These are phyloP conservation scores for grape (Vitis vinifera) DNA, from an alignment of 164 flowering plant species.

Conservation along the genomic window DNA sequence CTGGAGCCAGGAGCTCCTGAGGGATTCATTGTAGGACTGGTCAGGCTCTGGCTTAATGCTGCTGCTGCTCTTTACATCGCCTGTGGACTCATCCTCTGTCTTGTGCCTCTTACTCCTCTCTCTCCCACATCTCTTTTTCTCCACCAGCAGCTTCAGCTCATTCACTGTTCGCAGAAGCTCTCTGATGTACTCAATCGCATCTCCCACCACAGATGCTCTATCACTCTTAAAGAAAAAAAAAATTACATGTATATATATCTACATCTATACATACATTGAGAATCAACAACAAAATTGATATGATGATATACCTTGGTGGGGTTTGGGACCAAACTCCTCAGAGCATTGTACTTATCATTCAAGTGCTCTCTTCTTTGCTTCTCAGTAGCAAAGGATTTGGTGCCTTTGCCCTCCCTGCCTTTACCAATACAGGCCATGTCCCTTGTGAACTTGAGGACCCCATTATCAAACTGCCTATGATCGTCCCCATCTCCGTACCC, in stretches of 20 bases:
- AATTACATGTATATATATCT: not conserved
- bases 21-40: conserved; percentile 45
- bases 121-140: conserved; percentile 64
- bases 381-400: conserved; percentile 70
- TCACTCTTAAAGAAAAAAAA: conserved; percentile 41
- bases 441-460: conserved; percentile 58
- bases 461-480: conserved; percentile 35
- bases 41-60: conserved; percentile 39
- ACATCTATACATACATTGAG: not conserved
- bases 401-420: conserved; percentile 33
- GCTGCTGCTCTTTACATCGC: conserved; percentile 36
- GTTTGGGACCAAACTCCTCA: conserved; percentile 63
- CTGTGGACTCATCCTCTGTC: conserved; percentile 39
- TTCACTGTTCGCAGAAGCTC: conserved; percentile 74
- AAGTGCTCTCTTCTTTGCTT: conserved; percentile 71
- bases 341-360: conserved; percentile 52
- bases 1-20: conserved; percentile 90
- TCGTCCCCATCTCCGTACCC: conserved; percentile 42
- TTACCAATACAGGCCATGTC: conserved; percentile 33
- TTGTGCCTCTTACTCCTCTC: conserved; percentile 62
- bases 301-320: conserved; percentile 69
- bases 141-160: conserved; percentile 75
- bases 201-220: conserved; percentile 84
- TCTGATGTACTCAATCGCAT: conserved; percentile 85
- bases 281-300: not conserved